Base-by-base conservation (phyloP, 169 alveolate genomes). In the Toxoplasma gondii region DNA sequence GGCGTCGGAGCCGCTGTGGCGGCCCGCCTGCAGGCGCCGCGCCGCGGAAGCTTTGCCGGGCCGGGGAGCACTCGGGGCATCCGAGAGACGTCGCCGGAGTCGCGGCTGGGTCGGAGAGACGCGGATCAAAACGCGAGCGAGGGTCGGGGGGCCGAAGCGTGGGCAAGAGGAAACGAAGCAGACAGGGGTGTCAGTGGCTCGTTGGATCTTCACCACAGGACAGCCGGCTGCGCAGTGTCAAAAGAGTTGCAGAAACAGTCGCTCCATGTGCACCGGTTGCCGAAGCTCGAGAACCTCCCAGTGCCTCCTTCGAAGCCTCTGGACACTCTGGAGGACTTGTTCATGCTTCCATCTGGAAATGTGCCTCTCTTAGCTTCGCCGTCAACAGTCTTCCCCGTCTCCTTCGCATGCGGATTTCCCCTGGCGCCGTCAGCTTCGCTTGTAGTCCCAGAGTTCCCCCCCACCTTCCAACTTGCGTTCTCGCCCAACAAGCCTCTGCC, bases 391-490 rank as follows among this genome's bases (percentile, higher is more conserved):
- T n/a, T 24, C 7, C 54, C 94, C 27, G 64, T 58, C 17, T 70
- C 54, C 88, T 91, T 70, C 78, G 88, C 94, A 5, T 91, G 94
- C 88, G 88, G 90, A 34, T 91, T 70, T 45, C 88, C 94, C 17
- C 80, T 91, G 17, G 70, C 94, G 7, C 94, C 94, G 12, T n/a
- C 81, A 0, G 27, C 94, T 24, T 67, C 94, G 10, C 34, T 91
- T 38, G 1, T n/a, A 16, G 84, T 74, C 12, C 49, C 84, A 4
- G 45, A 74, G 84, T 74, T 34, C 44, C 49, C 84, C 39, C 84
- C 84, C 27, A 74, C 84, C 17, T 74, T 34, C 43, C 84, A 74
- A n/a, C 74, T 64, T 7, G 74, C 74, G 74, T 64, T 64, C 74
- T 16, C 74, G 31, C 7, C 74, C 4, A 16, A 49, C 58, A 49